Evolutionary conservation across 2,329 filamentous ascomycete genomes (phyloP).

Genomic region (Exophiala mesophila): DNA sequence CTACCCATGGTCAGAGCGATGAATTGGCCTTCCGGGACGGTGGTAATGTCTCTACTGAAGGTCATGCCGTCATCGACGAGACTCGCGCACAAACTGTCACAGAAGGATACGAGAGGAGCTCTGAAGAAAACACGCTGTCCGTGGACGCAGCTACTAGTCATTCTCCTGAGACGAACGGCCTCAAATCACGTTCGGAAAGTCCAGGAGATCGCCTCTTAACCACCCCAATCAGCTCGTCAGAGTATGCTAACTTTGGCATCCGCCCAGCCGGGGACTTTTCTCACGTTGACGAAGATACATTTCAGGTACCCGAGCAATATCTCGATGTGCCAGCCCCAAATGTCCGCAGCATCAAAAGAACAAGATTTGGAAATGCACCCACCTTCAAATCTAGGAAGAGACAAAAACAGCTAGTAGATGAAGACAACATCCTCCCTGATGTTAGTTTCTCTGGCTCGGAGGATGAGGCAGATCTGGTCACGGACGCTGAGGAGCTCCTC

Average conservation of each 20-base stretch:
- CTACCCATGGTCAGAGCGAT: not conserved
- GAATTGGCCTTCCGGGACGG: too few relatives aligned
- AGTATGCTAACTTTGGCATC: constrained; percentile 30
- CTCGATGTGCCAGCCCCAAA: constrained; percentile 27
- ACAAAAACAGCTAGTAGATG: constrained; percentile 21
- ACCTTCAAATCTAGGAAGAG: constrained; percentile 17
- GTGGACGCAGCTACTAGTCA: not conserved
- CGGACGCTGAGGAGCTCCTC: not conserved
- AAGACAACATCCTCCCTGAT: constrained; percentile 19
- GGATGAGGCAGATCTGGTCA: constrained; percentile 12
- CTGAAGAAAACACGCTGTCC: constrained; percentile 1
- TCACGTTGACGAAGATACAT: constrained; percentile 30
- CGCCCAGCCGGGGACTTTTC: constrained; percentile 24
- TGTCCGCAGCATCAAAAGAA: constrained; percentile 24
- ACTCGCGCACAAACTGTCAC: constrained; percentile 2
- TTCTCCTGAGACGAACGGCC: not conserved
- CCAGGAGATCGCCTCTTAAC: constrained; percentile 2
- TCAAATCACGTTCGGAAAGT: not conserved
- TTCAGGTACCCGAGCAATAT: constrained; percentile 32
- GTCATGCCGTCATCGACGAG: constrained; percentile 15
- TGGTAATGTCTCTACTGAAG: constrained; percentile 3
- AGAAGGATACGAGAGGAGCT: not conserved
- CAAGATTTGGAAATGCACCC: constrained; percentile 9
- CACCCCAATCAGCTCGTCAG: constrained; percentile 24
- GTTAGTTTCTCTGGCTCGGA: constrained; percentile 16